Evolutionary conservation across 495 filamentous ascomycete genomes (phyloP).

Genomic region (Glarea lozoyensis): DNA sequence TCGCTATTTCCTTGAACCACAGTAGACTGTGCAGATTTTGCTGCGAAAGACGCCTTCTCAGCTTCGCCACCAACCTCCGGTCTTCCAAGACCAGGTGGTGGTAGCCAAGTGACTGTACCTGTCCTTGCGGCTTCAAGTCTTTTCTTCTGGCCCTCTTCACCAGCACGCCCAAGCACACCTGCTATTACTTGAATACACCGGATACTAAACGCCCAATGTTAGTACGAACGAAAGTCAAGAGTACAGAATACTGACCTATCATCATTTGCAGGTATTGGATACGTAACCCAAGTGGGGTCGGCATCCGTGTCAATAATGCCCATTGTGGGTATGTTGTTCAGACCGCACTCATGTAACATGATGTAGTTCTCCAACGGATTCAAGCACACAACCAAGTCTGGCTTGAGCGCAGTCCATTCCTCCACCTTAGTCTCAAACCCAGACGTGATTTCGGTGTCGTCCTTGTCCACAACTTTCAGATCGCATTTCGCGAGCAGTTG

Average conservation of each 20-base stretch:
- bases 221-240: slow-evolving; percentile 6
- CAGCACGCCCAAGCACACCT: slow-evolving; percentile 76
- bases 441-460: slow-evolving; percentile 51
- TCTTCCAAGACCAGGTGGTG: slow-evolving; percentile 9
- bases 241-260: slow-evolving; percentile 52
- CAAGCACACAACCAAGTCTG: slow-evolving; percentile 86
- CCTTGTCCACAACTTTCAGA: slow-evolving; percentile 60
- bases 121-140: slow-evolving; percentile 51
- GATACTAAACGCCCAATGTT: slow-evolving; percentile 44
- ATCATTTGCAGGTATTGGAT: slow-evolving; percentile 94
- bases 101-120: slow-evolving; percentile 29
- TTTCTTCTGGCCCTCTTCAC: slow-evolving; percentile 61
- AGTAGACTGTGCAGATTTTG: too few relatives aligned
- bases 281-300: slow-evolving; percentile 89
- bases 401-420: slow-evolving; percentile 57
- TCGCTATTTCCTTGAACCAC: too few relatives aligned
- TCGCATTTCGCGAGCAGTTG: slow-evolving; percentile 64
- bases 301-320: slow-evolving; percentile 91
- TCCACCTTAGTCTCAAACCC: slow-evolving; percentile 54
- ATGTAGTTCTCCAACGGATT: slow-evolving; percentile 90
- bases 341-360: slow-evolving; percentile 80
- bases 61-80: too few relatives aligned
- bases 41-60: too few relatives aligned
- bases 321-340: slow-evolving; percentile 86
- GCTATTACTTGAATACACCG: slow-evolving; percentile 74